Base-by-base conservation (phyloP, 1,139 yeast species). In the Pichia sp. region DNA sequence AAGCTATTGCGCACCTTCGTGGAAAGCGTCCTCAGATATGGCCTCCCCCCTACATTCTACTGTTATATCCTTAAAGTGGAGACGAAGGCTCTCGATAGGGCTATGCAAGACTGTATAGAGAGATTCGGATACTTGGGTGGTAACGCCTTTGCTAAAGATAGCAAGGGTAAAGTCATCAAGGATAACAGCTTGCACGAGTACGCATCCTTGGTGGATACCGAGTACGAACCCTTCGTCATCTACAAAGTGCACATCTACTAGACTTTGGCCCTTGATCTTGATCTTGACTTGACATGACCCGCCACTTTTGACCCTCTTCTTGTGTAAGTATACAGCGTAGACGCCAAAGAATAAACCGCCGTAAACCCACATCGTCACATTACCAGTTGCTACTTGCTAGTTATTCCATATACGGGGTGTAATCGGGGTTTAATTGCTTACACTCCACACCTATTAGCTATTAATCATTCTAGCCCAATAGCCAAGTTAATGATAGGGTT, bases 81-180 rank as follows among this genome's bases (percentile, higher is more conserved):
- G 20, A 55, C 64, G 48, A 67, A 72, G 53, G 56, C 60, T 35
- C 49, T 75, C 27, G 66, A 65, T 31, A 75, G 71, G 56, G 77
- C 86, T 30, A 86, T 81, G 59, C 65, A 72, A 45, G 82, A 79
- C 47, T 67, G 88, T 45, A 62, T 82, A 33, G 69, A 67, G 32
- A 78, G 85, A 58, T 91, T 81, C 56, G 94, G 94, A 9, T 88
- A 83, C 59, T 68, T 91, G 40, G 96, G 95, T 31, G 97, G 97
- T 22, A 84, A 79, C 52, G 94, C 95, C 0, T 82, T 81, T 53
- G 58, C 62, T 19, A 66, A 67, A 45, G 86, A 79, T 56, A 72
- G 69, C 50, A 68, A 70, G 51, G 86, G 86, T 37, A 74, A 77
- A 45, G 70, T 80, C 44, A 66, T 74, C 52, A 67, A 72, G 41